These are phyloP conservation scores for Penicillium waksmanii DNA, from an alignment of 495 filamentous ascomycete species.

Conservation along the genomic window DNA sequence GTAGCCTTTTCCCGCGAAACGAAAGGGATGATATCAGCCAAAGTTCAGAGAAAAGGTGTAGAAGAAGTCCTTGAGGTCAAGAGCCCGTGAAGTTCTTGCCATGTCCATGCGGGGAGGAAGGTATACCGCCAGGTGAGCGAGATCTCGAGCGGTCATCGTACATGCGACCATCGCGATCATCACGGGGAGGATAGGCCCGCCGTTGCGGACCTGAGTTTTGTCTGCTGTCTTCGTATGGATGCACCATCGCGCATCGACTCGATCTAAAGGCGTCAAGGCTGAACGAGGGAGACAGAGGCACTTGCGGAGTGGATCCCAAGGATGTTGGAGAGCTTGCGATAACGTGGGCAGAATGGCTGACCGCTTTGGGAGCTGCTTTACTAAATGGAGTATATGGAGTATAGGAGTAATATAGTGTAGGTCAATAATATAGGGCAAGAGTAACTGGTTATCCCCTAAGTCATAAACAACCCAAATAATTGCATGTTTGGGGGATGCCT, in stretches of 20 bases:
- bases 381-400: no score
- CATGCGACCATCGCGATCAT: constrained; percentile 50
- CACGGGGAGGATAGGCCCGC: constrained; percentile 35
- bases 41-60: constrained; percentile 10
- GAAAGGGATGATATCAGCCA: constrained; percentile 29
- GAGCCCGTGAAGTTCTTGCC: constrained; percentile 15
- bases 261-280: no score
- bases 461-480: no score
- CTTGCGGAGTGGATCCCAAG: background rate
- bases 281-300: constrained; percentile 4
- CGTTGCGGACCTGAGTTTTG: constrained; percentile 29
- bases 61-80: constrained; percentile 12
- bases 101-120: constrained; percentile 48
- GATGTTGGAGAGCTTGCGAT: background rate
- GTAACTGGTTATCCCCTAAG: no score
- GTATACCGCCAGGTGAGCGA: constrained; percentile 51
- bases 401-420: no score
- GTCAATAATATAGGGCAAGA: no score
- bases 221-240: constrained; percentile 36
- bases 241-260: constrained; percentile 35
- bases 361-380: background rate
- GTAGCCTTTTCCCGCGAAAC: constrained; percentile 35
- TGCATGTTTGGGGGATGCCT: no score
- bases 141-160: constrained; percentile 55
- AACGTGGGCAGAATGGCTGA: constrained; percentile 18